A percentile compares a stretch with the other conserved stretches of the same genome.
These are phyloP conservation scores for Taiozyma sp. DNA, from an alignment of 1,139 yeast genomes.

Conservation along the genomic window DNA sequence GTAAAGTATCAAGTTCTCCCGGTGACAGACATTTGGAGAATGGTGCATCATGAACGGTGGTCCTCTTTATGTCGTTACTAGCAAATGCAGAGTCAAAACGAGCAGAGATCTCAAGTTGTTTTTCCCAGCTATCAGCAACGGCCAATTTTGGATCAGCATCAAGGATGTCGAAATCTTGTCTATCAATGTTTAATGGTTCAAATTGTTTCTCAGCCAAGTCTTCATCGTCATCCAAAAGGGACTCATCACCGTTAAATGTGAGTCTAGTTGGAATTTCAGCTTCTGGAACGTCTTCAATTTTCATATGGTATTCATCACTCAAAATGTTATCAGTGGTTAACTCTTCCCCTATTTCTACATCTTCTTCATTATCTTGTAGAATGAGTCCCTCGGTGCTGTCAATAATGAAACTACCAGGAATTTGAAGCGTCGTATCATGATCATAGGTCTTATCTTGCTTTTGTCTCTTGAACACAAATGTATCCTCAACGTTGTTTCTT, in stretches of 20 bases:
- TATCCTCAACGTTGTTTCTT: conserved; percentile 19
- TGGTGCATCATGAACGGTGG: conserved; percentile 22
- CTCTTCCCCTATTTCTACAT: not conserved
- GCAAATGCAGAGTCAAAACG: conserved; percentile 49
- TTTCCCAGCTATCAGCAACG: conserved; percentile 56
- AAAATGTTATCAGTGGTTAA: conserved; percentile 8
- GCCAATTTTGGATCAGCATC: conserved; percentile 40
- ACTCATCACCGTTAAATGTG: conserved; percentile 18
- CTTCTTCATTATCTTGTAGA: not conserved
- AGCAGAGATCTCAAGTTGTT: conserved; percentile 55
- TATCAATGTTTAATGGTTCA: conserved; percentile 51
- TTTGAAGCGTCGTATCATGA: conserved; percentile 15
- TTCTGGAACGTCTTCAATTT: conserved; percentile 7
- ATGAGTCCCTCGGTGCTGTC: conserved; percentile 8
- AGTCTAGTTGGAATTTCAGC: conserved; percentile 18
- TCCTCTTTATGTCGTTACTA: conserved; percentile 18
- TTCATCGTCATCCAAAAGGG: conserved; percentile 23
- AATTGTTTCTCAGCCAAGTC: conserved; percentile 52
- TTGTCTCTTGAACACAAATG: conserved; percentile 24
- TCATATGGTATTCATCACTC: conserved; percentile 6
- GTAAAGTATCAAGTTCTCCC: conserved; percentile 37
- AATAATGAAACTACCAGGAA: conserved; percentile 24
- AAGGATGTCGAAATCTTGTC: conserved; percentile 38
- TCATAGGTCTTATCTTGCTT: conserved; percentile 16
- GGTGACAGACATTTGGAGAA: conserved; percentile 17